Evolutionary conservation across 1,139 yeast genomes (phyloP), one percentile per base, ranked within the genome.

Genomic region (Arxiozyma slooffiae): DNA sequence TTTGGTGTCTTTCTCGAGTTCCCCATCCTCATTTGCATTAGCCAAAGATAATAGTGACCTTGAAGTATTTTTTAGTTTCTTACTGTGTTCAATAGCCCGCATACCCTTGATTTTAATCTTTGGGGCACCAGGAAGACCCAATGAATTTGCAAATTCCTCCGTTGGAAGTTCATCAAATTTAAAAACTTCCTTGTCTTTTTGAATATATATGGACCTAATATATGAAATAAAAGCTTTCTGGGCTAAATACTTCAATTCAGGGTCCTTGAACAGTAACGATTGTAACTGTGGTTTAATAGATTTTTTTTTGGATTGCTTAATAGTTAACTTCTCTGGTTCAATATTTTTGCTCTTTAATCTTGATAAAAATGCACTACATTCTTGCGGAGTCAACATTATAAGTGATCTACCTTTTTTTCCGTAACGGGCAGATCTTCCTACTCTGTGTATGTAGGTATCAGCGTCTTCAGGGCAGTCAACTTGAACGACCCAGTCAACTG

Each of bases 101-200:
- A 66, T 67, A 48, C 78, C 80, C 51, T 78, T 77, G 52, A 90
- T 78, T 67, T 88, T 89, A 59, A 92, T 83, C 60, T 85, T 83
- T 43, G 99, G 99, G 1, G 96, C 96, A 52, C 97, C 96, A 0
- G 97, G 96, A 49, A 92, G 76, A 7, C 99, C 99, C 48, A 90
- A 69, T 14, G 96, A 85, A 51, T 80, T 79, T 2, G 99, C 97
- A 69, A 74, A 89, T 52, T 79, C 84, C 56, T 90, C 97, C 6
- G 84, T 73, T 2, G 96, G 95, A 17, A 92, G 67, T 43, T 80
- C 79, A 16, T 82, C 86, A 37, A 89, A 77, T 59, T 81, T 78
- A 69, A 92, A 92, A 11, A 90, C 81, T 48, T 82, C 86, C 66
- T 88, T 89, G 64, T 92, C 96, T 64, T 84, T 82, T 68, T 90